Evolutionary conservation across 148 eudicot genomes (phyloP), one percentile per base, ranked within the genome.

Genomic region (Chenopodium formosanum): DNA sequence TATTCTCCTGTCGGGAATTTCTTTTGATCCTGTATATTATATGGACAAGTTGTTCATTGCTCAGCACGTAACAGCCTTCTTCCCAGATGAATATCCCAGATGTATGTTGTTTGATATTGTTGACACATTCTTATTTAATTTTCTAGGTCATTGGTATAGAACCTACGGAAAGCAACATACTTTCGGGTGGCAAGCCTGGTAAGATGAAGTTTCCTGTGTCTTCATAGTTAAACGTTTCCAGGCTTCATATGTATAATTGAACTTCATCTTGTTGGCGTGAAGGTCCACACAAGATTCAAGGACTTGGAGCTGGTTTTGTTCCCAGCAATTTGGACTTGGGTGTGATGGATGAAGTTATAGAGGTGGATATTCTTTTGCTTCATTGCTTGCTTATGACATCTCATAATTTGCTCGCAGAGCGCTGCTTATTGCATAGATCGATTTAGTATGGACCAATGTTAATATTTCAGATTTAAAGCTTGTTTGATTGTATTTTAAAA

Each of bases 241-340:
- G 48, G 72, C 79, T 48, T 81, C 44, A n/a, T 80, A 44, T 53
- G 78, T 46, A 16, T 77, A 74, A 19, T 65, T 58, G 46, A 62
- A 50, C 19, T 75, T 69, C n/a, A 23, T 78, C 74, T 74, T 70
- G 56, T 74, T 78, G 56, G 60, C 67, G 77, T 87, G 90, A 85
- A 97, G 99, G 99, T 82, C 97, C 99, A 81, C 99, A 97, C 91
- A 97, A 94, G 87, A 97, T 97, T 90, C 98, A 97, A 94, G 99
- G 99, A 74, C 88, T 97, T 84, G 99, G 99, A 86, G 98, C 99
- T 84, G 98, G 98, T 87, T 97, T 97, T 89, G 90, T 96, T 62
- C 99, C 98, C 67, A 84, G 88, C 78, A 96, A 97, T 77, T 90
- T 94, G 82, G 92, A 97, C 82, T 88, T 85, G 86, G 84, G 85